Evolutionary conservation across 176 grass and related monocot genomes (phyloP).

Genomic region (Triticum turgidum): DNA sequence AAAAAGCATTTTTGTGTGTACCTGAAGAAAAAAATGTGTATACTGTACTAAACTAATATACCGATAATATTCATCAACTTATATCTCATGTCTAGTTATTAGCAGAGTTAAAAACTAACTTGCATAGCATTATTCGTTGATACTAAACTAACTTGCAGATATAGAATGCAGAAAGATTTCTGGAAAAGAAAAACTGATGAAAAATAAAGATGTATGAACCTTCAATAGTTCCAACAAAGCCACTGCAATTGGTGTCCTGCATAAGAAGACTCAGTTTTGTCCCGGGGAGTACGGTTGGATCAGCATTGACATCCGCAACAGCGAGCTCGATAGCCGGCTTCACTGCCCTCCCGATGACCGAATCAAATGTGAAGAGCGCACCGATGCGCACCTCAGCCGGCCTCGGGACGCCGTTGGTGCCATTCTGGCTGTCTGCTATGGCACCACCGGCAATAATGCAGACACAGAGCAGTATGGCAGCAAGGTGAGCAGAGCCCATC

Average conservation of each 20-base stretch:
- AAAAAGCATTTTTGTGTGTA: too few species aligned
- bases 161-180: not conserved
- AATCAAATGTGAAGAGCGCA: slow-evolving; percentile 66
- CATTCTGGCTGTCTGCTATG: slow-evolving; percentile 31
- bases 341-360: slow-evolving; percentile 53
- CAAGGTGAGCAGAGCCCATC: slow-evolving; percentile 39
- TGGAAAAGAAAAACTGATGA: not conserved
- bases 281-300: slow-evolving; percentile 46
- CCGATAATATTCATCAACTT: not conserved
- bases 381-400: slow-evolving; percentile 53
- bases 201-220: slow-evolving; percentile 27
- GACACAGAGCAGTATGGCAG: slow-evolving; percentile 20
- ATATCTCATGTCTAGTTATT: not conserved
- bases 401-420: slow-evolving; percentile 6
- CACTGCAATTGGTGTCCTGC: slow-evolving; percentile 82
- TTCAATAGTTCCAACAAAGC: slow-evolving; percentile 68
- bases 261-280: slow-evolving; percentile 49
- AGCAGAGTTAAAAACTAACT: not conserved
- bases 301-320: slow-evolving; percentile 64
- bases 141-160: not conserved
- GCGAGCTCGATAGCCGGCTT: slow-evolving; percentile 66
- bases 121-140: not conserved
- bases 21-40: too few species aligned
- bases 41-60: too few species aligned
- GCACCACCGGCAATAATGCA: slow-evolving; percentile 21